Base-by-base conservation (phyloP, 2,329 filamentous ascomycete genomes). In the Colletotrichum trifolii region DNA sequence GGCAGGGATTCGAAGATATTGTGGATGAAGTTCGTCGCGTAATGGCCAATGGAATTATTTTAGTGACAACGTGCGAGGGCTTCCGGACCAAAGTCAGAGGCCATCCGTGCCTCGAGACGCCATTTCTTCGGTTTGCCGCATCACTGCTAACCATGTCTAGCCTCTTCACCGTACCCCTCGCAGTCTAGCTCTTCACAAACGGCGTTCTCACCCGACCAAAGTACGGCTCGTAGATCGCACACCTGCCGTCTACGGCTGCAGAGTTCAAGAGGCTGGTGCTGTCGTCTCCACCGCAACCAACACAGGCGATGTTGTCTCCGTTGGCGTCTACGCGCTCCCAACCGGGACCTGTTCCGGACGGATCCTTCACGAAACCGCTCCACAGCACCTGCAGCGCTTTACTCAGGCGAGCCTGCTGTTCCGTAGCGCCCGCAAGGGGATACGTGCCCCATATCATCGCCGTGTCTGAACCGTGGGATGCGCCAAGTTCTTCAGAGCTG, bases 331-430 rank as follows among this genome's bases (percentile, higher is more conserved):
- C 61, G 4, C 13, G 25, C 17, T 50, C 34, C 61, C 61, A 64
- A 10, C 56, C 56, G 9, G 49, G 55, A 3, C 61, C 61, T 34
- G 15, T 33, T 2, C 35, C 49, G 6, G 13, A 35, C 33, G 61
- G 55, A 12, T 64, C n/a, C 9, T 64, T 64, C 6, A 59, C 56
- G 11, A 64, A 64, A 4, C 25, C n/a, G 6, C 42, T 56, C 61
- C 61, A 64, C 1, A 25, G 4, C n/a, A n/a, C 35, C 36, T 60
- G 55, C 36, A 64, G 25, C 13, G 17, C 45, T 10, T 25, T 39
- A 40, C 61, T 54, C n/a, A 64, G 10, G 6, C 43, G 38, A 8
- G 15, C 34, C 38, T 64, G 55, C 25, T 46, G 39, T 5, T 39
- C 50, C 10, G 43, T 60, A 6, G 61, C 48, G 6, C 49, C 45